Percentiles rank a stretch among this genome's conserved stretches.
Conservation (phyloP, 495 filamentous ascomycete genomes). For the Tuber borchii region DNA sequence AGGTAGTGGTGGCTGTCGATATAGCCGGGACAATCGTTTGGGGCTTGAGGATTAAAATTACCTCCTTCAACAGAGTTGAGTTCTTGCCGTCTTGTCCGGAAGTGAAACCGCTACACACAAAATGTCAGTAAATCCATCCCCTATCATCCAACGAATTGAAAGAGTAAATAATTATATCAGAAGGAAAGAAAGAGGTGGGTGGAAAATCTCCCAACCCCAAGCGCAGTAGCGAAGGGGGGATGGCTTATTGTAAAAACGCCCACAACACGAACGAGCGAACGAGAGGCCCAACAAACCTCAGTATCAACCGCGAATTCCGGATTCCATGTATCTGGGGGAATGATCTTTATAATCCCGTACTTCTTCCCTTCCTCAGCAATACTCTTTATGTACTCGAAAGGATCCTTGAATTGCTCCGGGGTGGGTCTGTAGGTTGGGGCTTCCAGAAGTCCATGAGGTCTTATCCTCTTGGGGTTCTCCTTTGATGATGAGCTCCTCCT, state of each 20-base stretch:
- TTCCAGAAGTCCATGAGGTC: conserved; percentile 78
- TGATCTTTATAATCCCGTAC: conserved; percentile 90
- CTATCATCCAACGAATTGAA: conserved; percentile 17
- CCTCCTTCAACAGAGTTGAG: conserved; percentile 98
- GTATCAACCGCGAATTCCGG: conserved; percentile 94
- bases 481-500: conserved; percentile 69
- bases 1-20: conserved; percentile 35
- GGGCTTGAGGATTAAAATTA: conserved; percentile 49
- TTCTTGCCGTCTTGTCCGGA: conserved; percentile 92
- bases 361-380: conserved; percentile 75
- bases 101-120: conserved; percentile 75
- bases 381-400: conserved; percentile 82
- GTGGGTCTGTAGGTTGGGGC: conserved; percentile 88
- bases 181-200: conserved; percentile 23
- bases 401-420: conserved; percentile 89
- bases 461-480: conserved; percentile 63
- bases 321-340: conserved; percentile 89
- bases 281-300: conserved; percentile 58
- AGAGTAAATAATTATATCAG: conserved; percentile 6
- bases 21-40: conserved; percentile 41
- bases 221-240: conserved; percentile 5
- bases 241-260: conserved; percentile 4
- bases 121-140: conserved; percentile 36
- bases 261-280: conserved; percentile 13
- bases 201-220: conserved; percentile 4